phyloP scores from a whole-genome alignment of 495 filamentous ascomycete genomes.

The Aeminium ludgeri region DNA sequence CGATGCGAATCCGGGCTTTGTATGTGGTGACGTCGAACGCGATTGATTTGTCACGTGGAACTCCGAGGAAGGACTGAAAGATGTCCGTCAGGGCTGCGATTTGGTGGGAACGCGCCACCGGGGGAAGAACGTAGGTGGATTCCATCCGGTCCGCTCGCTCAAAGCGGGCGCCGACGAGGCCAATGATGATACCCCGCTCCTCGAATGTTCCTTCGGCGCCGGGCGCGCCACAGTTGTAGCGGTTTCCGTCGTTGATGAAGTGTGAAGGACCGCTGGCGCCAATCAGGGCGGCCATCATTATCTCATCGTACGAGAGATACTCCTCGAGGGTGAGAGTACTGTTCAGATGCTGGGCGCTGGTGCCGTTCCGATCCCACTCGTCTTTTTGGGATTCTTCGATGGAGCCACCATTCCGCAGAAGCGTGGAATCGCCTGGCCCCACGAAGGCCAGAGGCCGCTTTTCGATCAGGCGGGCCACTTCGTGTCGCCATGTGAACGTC shows the following conservation, averaged over 20 bases:
- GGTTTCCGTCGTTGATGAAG: slow-evolving; percentile 14
- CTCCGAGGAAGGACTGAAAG: slow-evolving; percentile 6
- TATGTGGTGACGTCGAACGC: slow-evolving; percentile 16
- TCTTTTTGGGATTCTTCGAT: neutral
- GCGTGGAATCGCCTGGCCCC: slow-evolving; percentile 6
- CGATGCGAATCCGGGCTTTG: slow-evolving; percentile 20
- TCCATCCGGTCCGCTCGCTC: slow-evolving; percentile 11
- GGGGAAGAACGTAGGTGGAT: neutral
- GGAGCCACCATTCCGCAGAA: slow-evolving; percentile 7
- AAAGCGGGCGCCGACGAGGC: slow-evolving; percentile 12
- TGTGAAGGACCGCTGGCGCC: slow-evolving; percentile 9
- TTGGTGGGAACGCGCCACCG: neutral
- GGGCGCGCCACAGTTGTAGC: slow-evolving; percentile 5
- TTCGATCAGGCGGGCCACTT: slow-evolving; percentile 4
- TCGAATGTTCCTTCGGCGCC: slow-evolving; percentile 7
- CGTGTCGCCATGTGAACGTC: slow-evolving; percentile 1
- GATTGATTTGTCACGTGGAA: neutral
- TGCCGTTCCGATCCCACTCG: slow-evolving; percentile 13
- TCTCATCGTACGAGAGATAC: slow-evolving; percentile 15
- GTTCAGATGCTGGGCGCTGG: slow-evolving; percentile 3
- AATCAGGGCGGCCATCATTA: slow-evolving; percentile 12
- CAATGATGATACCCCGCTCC: slow-evolving; percentile 8
- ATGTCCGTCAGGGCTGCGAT: neutral
- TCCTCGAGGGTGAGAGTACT: neutral
- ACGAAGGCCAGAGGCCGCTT: slow-evolving; percentile 14